Base-by-base conservation (phyloP, 805 yeast genomes). In the Yamadazyma nakazawae region DNA sequence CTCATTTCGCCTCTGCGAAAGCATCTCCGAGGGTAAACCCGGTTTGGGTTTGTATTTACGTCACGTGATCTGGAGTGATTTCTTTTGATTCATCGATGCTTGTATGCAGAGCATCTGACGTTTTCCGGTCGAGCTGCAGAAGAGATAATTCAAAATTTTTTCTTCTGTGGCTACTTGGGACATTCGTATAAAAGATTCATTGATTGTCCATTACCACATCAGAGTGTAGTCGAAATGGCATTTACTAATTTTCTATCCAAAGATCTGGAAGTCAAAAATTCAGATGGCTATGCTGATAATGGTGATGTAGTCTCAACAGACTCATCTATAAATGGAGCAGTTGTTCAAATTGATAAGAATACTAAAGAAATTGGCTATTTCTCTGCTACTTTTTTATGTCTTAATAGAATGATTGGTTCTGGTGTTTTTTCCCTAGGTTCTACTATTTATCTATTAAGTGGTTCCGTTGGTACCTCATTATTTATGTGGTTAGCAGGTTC, bases 401-500 rank as follows among this genome's bases (percentile, higher is more conserved):
- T 84, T 50, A 84, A 84, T 62, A 74, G 84, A 55, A 83, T 83
- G 79, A 76, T 84, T 43, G 91, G 91, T 36, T 82, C 89, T 2
- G 91, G 90, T 24, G 81, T 84, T 34, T 84, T 84, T 62, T 73
- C 83, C 35, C 80, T 86, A 3, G 85, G 88, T 1, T 78, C 87
- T 3, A 74, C 84, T 24, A 81, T 84, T 32, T 82, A 76, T 52
- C 58, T 67, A 9, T 63, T 78, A 36, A 55, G 82, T 14, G 91
- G 91, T 2, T 82, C 89, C 14, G 85, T 86, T 7, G 95, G 95
- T 18, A 65, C 85, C 26, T 66, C 88, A 2, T 66, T 87, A 48
- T 70, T 87, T 53, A 72, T 87, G 63, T 87, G 94, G 92, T 78
- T 78, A 24, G 81, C 81, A 13, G 95, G 95, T 40, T 76, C 88